Conservation (phyloP, 176 grass and related monocot genomes). For the Oryza officinalis region DNA sequence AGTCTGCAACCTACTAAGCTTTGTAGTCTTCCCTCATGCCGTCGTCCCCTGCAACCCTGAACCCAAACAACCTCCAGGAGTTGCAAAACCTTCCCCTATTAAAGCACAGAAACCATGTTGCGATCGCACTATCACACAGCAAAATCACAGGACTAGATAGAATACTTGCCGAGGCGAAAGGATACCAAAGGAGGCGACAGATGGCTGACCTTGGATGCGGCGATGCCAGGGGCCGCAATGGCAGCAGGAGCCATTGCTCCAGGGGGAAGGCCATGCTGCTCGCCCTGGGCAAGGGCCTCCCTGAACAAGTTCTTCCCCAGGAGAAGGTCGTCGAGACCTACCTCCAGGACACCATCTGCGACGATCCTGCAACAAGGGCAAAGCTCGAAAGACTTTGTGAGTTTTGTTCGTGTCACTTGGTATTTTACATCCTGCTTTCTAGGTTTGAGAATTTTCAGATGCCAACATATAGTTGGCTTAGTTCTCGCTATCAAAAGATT, state of each 20-base stretch:
- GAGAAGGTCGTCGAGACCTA: slow-evolving; percentile 75
- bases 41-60: slow-evolving; percentile 30
- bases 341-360: slow-evolving; percentile 62
- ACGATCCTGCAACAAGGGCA: slow-evolving; percentile 65
- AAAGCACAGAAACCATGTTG: slow-evolving; percentile 34
- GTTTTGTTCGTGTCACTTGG: background rate
- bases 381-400: slow-evolving; percentile 90
- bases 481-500: background rate
- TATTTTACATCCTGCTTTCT: background rate
- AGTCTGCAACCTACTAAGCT: slow-evolving; percentile 48
- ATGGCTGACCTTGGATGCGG: slow-evolving; percentile 43
- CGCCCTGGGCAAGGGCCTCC: slow-evolving; percentile 83
- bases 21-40: slow-evolving; percentile 25
- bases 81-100: slow-evolving; percentile 35
- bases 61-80: slow-evolving; percentile 52
- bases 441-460: background rate
- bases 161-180: background rate
- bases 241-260: slow-evolving; percentile 36
- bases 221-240: background rate
- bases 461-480: background rate
- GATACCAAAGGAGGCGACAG: background rate
- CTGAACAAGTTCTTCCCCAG: slow-evolving; percentile 77
- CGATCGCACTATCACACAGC: background rate
- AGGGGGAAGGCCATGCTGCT: slow-evolving; percentile 70
- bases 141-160: background rate